Conservation (phyloP, 1,139 yeast species). For the Zygosaccharomyces sapae region DNA sequence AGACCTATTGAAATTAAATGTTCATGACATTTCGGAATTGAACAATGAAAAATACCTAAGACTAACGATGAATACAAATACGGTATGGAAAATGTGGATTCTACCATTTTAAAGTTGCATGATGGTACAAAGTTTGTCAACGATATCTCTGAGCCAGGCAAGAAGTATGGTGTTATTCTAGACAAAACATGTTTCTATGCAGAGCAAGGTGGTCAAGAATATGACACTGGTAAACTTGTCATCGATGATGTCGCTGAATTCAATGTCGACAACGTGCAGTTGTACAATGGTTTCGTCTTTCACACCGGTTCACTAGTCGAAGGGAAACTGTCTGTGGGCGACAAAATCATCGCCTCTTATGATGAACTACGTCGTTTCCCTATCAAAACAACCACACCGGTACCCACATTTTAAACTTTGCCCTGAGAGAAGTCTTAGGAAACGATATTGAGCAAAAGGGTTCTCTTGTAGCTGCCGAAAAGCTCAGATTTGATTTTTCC, state of each 20-base stretch:
- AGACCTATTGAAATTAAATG: conserved; percentile 72
- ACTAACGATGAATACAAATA: conserved; percentile 81
- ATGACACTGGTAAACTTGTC: conserved; percentile 88
- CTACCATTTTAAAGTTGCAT: conserved; percentile 67
- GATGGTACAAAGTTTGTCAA: conserved; percentile 60
- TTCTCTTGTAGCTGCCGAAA: conserved; percentile 91
- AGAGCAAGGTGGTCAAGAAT: conserved; percentile 99
- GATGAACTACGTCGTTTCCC: conserved; percentile 97
- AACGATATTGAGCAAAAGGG: conserved; percentile 93
- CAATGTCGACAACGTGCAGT: conserved; percentile 85
- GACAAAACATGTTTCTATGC: conserved; percentile 95
- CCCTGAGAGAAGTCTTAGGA: conserved; percentile 81
- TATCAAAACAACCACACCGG: conserved; percentile 97
- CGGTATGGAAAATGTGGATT: conserved; percentile 57
- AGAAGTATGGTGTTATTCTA: conserved; percentile 72
- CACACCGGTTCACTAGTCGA: conserved; percentile 86
- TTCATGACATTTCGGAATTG: conserved; percentile 74
- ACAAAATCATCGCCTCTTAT: conserved; percentile 75
- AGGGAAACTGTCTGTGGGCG: conserved; percentile 66
- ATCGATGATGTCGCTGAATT: conserved; percentile 86
- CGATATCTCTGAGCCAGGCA: conserved; percentile 42
- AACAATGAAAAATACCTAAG: conserved; percentile 57
- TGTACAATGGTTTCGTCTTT: conserved; percentile 88
- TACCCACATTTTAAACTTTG: conserved; percentile 89
- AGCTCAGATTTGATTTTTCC: conserved; percentile 91